Evolutionary conservation across 1,284 basidiomycete species (phyloP).

Genomic region (Ceratobasidium sp.): DNA sequence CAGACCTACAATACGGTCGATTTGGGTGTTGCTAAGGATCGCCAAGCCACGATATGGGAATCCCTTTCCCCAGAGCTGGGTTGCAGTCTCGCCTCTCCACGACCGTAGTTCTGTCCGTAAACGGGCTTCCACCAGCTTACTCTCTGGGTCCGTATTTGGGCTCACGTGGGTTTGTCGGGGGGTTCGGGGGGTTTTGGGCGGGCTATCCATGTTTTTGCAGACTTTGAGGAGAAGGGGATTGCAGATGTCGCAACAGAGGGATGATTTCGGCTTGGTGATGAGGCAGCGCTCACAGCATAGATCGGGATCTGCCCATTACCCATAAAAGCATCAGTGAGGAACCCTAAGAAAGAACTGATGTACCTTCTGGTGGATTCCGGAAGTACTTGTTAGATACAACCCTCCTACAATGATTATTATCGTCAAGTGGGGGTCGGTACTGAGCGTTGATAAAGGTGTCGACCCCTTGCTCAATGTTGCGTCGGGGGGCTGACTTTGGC

Average conservation of each 20-base stretch:
- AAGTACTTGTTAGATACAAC: neutral
- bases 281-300: too few species aligned
- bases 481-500: neutral
- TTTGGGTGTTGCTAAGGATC: conserved; percentile 17
- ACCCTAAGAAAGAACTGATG: too few species aligned
- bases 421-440: neutral
- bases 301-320: too few species aligned
- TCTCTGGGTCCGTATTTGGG: too few species aligned
- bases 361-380: neutral
- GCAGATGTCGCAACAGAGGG: conserved; percentile 30
- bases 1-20: neutral
- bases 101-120: too few species aligned
- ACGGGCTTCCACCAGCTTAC: too few species aligned
- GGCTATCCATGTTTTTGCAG: too few species aligned
- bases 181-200: too few species aligned
- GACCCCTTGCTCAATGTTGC: neutral
- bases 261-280: too few species aligned
- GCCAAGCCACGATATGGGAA: conserved; percentile 4
- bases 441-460: conserved; percentile 14
- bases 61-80: neutral
- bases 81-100: conserved; percentile 2
- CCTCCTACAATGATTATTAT: neutral
- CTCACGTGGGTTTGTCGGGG: too few species aligned
- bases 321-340: too few species aligned
- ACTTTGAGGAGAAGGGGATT: too few species aligned